Evolutionary conservation across 345 rosid species (phyloP).

Genomic region (Arabidopsis thaliana): DNA sequence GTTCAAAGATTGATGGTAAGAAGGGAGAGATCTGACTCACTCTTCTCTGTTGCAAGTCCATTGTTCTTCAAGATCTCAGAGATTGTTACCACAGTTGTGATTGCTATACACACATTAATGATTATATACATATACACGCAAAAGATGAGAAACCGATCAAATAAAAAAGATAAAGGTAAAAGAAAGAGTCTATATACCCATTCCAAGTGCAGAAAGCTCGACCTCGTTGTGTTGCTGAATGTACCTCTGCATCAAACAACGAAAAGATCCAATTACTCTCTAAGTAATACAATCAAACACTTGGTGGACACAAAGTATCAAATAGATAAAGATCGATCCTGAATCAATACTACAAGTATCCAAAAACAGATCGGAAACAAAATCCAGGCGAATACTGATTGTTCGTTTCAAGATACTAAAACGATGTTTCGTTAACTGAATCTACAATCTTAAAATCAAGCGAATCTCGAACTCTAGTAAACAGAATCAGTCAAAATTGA

Average conservation of each 20-base stretch:
- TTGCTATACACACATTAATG: constrained; percentile 48
- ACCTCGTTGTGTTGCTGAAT: constrained; percentile 91
- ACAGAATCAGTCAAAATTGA: background rate
- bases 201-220: constrained; percentile 92
- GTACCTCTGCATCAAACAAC: constrained; percentile 65
- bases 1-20: background rate
- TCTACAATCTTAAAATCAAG: background rate
- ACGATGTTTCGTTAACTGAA: background rate
- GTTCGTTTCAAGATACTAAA: background rate
- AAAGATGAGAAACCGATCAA: background rate
- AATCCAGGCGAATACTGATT: background rate
- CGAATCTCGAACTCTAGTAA: constrained; percentile 2
- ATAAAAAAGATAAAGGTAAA: background rate
- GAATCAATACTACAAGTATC: background rate
- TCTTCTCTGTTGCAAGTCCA: constrained; percentile 85
- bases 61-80: constrained; percentile 95
- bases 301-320: constrained; percentile 2
- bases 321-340: background rate
- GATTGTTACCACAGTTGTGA: constrained; percentile 77
- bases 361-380: constrained; percentile 1
- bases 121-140: background rate
- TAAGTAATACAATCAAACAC: constrained; percentile 7
- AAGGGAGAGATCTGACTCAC: constrained; percentile 46
- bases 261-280: background rate
- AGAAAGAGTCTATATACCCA: constrained; percentile 57